phyloP scores from a whole-genome alignment of 2,329 filamentous ascomycete genomes.

The Allantophomopsis lycopodina region DNA sequence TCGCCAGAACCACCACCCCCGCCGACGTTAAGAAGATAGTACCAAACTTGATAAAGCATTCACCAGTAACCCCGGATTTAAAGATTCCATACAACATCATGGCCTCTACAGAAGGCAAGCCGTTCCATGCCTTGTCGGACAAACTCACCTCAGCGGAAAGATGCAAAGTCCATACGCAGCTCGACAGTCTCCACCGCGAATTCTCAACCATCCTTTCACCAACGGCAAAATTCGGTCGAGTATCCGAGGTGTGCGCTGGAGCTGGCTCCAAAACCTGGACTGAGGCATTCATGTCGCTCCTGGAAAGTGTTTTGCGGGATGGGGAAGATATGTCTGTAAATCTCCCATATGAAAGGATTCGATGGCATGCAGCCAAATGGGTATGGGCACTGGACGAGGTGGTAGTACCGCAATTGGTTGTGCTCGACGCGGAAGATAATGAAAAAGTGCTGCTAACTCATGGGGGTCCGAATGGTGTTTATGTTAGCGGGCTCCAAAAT shows the following conservation, averaged over 20 bases:
- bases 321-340: constrained; percentile 45
- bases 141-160: constrained; percentile 13
- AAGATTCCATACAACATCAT: constrained; percentile 17
- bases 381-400: constrained; percentile 36
- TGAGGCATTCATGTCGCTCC: constrained; percentile 38
- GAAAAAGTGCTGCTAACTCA: constrained; percentile 26
- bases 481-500: constrained; percentile 31
- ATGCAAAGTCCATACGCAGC: constrained; percentile 12
- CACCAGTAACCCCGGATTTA: constrained; percentile 14
- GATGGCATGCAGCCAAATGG: constrained; percentile 35
- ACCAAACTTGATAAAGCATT: constrained; percentile 18
- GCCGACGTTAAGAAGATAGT: constrained; percentile 3
- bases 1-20: constrained; percentile 4
- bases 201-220: constrained; percentile 15
- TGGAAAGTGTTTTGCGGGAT: constrained; percentile 43
- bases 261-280: constrained; percentile 32
- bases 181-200: constrained; percentile 12
- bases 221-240: constrained; percentile 14
- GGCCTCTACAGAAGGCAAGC: constrained; percentile 8
- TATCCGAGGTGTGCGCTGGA: constrained; percentile 8
- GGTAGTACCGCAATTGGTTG: constrained; percentile 33
- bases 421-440: constrained; percentile 37
- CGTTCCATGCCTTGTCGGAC: constrained; percentile 12
- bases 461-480: constrained; percentile 14
- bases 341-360: constrained; percentile 40